Conservation (phyloP, 805 yeast species). For the Torulaspora indica region DNA sequence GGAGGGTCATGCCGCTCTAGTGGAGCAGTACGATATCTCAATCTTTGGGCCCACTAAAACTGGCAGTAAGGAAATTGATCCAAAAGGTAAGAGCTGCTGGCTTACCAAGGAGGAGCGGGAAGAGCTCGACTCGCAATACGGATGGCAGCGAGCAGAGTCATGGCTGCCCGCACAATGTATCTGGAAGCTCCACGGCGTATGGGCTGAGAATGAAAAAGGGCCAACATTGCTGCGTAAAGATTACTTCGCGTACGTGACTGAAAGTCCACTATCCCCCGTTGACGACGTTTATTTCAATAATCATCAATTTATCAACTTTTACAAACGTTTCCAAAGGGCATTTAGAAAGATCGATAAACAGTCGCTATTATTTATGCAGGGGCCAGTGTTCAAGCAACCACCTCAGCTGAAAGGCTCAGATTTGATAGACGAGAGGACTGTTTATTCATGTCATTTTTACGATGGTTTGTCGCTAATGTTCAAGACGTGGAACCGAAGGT, state of each 20-base stretch:
- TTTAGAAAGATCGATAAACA: constrained; percentile 46
- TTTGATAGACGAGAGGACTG: constrained; percentile 58
- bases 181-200: constrained; percentile 76
- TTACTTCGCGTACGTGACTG: constrained; percentile 46
- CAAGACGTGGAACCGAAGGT: constrained; percentile 76
- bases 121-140: constrained; percentile 53
- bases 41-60: constrained; percentile 70
- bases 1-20: constrained; percentile 64
- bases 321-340: constrained; percentile 44
- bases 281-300: constrained; percentile 58
- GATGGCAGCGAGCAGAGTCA: constrained; percentile 55
- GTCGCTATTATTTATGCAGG: constrained; percentile 62
- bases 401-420: constrained; percentile 54
- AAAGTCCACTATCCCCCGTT: constrained; percentile 35
- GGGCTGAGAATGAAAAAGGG: constrained; percentile 46
- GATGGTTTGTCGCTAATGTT: constrained; percentile 93
- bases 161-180: constrained; percentile 78
- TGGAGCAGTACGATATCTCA: constrained; percentile 67
- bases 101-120: constrained; percentile 43
- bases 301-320: constrained; percentile 59
- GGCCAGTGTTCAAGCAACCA: constrained; percentile 76
- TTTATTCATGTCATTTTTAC: constrained; percentile 85
- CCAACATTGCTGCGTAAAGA: constrained; percentile 41
- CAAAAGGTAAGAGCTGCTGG: constrained; percentile 70
- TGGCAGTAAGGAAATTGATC: constrained; percentile 56